Base-by-base conservation (phyloP, 2,329 filamentous ascomycete genomes). In the Zarea fungicola region DNA sequence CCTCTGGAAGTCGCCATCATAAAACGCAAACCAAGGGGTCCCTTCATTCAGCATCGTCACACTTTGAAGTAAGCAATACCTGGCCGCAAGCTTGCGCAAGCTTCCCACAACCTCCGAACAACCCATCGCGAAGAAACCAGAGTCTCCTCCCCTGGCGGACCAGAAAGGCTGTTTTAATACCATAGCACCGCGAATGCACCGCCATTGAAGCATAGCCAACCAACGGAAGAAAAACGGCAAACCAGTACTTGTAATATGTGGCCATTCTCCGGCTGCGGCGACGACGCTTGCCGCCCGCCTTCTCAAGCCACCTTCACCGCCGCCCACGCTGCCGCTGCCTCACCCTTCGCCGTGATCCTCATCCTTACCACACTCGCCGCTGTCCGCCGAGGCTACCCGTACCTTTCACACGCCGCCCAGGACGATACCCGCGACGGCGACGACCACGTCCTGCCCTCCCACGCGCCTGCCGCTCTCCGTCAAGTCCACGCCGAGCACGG, bases 311-410 rank as follows among this genome's bases (percentile, higher is more conserved):
- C 65, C 44, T 60, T 73, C 45, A 62, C 68, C 34, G 59, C 75
- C 29, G 68, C 75, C 37, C 69, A 74, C 26, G 63, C 81, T 31
- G 56, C 83, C 42, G 75, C 87, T 50, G 80, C 88, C 21, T 75
- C 79, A 4, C 87, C 88, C 0, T 89, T 93, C 64, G 63, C 87
- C 51, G 64, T 81, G 51, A 87, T 87, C 31, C 92, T 92, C 65
- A 55, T 80, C 54, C 60, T 78, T 43, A 79, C 87, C 55, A 78
- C 77, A 42, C 59, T 78, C 29, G 66, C 87, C 47, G 84, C 86
- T 42, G 76, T 82, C 43, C 77, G 80, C 29, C 84, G 81, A 58
- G 68, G 95, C 16, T 90, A 88, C 58, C 88, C 89, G 4, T 70
- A 80, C n/a, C 76, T 95, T 8, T 82, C 85, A 34, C 75, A 75